Percentiles rank a stretch among this genome's conserved stretches.
These are phyloP conservation scores for Verbena officinalis DNA, from an alignment of 257 asterid genomes.

Conservation along the genomic window DNA sequence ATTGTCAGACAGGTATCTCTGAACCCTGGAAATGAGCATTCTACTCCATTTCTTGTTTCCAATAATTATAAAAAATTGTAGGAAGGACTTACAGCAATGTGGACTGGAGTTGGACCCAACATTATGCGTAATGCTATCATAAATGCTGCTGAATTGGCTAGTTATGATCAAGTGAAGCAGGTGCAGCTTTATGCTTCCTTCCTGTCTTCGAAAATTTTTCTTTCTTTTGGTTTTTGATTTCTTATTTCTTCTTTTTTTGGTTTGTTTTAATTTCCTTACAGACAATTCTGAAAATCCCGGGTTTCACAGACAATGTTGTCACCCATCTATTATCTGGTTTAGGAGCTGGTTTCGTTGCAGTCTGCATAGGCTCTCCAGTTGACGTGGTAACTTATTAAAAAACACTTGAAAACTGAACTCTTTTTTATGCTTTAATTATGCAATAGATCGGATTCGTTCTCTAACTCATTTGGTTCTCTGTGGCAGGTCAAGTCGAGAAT, in stretches of 20 bases:
- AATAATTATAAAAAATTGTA: slow-evolving; percentile 25
- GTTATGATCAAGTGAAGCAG: slow-evolving; percentile 99
- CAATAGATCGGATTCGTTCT: slow-evolving; percentile 5
- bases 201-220: neutral
- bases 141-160: slow-evolving; percentile 97
- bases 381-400: slow-evolving; percentile 71
- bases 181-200: slow-evolving; percentile 37
- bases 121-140: slow-evolving; percentile 95
- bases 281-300: slow-evolving; percentile 92
- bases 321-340: slow-evolving; percentile 90
- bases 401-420: neutral
- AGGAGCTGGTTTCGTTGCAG: slow-evolving; percentile 98
- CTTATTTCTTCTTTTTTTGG: neutral
- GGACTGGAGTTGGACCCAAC: slow-evolving; percentile 99
- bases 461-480: slow-evolving; percentile 27
- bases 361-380: slow-evolving; percentile 98
- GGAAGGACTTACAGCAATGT: slow-evolving; percentile 86
- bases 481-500: slow-evolving; percentile 94
- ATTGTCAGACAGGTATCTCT: slow-evolving; percentile 76
- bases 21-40: slow-evolving; percentile 23
- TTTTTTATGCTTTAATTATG: neutral
- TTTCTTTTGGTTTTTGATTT: slow-evolving; percentile 23
- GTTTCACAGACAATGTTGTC: slow-evolving; percentile 88
- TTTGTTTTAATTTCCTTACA: slow-evolving; percentile 32
- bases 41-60: slow-evolving; percentile 22